Evolutionary conservation across 352 stramenopile species (phyloP).

Genomic region (Globisporangium perplexum): DNA sequence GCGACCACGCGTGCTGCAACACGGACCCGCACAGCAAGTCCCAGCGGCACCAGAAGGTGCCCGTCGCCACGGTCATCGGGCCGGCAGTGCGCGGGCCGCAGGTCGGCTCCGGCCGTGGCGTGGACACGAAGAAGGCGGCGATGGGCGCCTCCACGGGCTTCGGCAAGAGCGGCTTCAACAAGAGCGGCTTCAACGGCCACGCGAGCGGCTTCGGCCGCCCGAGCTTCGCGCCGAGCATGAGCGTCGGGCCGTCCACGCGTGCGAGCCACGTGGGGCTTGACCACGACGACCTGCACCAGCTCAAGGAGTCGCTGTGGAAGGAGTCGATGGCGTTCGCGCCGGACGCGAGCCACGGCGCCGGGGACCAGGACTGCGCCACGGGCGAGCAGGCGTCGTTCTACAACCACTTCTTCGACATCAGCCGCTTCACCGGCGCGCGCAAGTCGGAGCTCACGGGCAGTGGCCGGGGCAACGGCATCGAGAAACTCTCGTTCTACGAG

Average conservation of each 20-base stretch:
- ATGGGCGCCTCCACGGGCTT: not conserved
- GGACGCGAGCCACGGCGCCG: slow-evolving; percentile 1
- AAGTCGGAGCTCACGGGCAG: not conserved
- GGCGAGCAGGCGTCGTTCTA: slow-evolving; percentile 27
- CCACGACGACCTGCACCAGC: slow-evolving; percentile 26
- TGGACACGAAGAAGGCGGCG: not conserved
- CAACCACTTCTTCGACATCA: slow-evolving; percentile 32
- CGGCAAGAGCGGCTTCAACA: not conserved
- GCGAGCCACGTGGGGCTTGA: slow-evolving; percentile 21
- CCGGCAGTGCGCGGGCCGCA: slow-evolving; percentile 9
- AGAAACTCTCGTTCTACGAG: slow-evolving; percentile 10
- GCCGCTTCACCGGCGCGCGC: slow-evolving; percentile 12
- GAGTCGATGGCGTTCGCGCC: slow-evolving; percentile 17
- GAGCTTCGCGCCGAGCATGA: slow-evolving; percentile 23
- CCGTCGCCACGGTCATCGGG: slow-evolving; percentile 18
- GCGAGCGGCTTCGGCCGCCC: slow-evolving; percentile 10
- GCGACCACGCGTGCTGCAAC: slow-evolving; percentile 19
- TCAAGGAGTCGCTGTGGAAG: slow-evolving; percentile 35
- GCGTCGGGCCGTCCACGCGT: slow-evolving; percentile 7
- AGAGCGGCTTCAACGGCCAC: slow-evolving; percentile 7
- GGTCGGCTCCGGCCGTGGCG: slow-evolving; percentile 6
- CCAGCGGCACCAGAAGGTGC: slow-evolving; percentile 8
- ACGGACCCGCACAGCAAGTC: not conserved
- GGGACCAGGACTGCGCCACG: slow-evolving; percentile 13
- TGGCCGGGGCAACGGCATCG: not conserved